Conservation (phyloP, 2,329 filamentous ascomycete species). For the Fusarium nygamai region DNA sequence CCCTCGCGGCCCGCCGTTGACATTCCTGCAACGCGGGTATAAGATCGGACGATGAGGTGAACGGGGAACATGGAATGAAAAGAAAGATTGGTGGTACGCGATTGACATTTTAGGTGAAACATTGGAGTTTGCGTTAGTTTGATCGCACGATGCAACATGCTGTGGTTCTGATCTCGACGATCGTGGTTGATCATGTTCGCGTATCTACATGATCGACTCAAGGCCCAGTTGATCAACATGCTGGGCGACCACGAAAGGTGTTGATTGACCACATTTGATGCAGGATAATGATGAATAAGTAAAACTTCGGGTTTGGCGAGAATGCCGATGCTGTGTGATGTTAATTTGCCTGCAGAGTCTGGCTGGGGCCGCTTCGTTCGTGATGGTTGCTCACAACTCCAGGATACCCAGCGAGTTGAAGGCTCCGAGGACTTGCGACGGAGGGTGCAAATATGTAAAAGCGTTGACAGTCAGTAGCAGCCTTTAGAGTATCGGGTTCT, state of each 20-base stretch:
- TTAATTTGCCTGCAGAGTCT: not conserved
- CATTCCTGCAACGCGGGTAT: not conserved
- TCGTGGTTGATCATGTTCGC: not conserved
- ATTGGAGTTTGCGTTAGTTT: not conserved
- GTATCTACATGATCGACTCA: not conserved
- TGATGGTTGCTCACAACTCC: not conserved
- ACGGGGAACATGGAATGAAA: not conserved
- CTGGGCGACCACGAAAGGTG: not conserved
- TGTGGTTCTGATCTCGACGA: not conserved
- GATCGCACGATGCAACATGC: not conserved
- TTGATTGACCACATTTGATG: not conserved
- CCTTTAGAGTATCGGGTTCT: not conserved
- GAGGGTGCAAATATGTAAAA: rapidly evolving
- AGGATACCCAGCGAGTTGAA: not conserved
- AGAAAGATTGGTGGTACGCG: not conserved
- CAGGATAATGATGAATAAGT: too few species aligned
- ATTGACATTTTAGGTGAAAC: not conserved
- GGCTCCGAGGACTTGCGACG: rapidly evolving
- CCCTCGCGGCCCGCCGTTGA: not conserved
- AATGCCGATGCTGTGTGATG: not conserved
- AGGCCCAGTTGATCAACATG: not conserved
- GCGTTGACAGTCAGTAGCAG: not conserved
- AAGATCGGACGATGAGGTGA: not conserved
- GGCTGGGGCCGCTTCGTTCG: not conserved
- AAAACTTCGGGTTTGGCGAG: not conserved